These are phyloP conservation scores for Leptomonas pyrrhocoris DNA, from an alignment of 208 protist genomes.

Conservation along the genomic window DNA sequence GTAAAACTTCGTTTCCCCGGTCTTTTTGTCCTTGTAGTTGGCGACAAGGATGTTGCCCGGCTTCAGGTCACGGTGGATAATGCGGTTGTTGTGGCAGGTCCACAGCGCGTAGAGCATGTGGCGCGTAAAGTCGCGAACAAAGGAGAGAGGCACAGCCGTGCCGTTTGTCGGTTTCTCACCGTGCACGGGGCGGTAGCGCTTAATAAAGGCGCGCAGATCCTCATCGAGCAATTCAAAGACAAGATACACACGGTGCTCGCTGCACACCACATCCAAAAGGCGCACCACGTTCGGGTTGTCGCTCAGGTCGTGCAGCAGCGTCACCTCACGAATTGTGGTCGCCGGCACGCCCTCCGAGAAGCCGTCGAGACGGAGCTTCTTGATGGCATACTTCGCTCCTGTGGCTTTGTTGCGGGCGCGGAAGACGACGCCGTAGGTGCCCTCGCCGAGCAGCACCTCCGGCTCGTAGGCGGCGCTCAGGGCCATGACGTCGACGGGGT, in stretches of 20 bases:
- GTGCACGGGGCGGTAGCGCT: conserved; percentile 44
- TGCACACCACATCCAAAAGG: conserved; percentile 96
- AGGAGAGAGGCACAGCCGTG: conserved; percentile 56
- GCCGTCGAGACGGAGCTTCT: conserved; percentile 75
- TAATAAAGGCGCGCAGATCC: conserved; percentile 93
- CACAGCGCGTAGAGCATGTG: conserved; percentile 87
- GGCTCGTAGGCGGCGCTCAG: conserved; percentile 52
- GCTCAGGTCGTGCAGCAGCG: conserved; percentile 88
- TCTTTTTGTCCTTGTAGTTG: conserved; percentile 50
- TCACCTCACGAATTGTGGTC: conserved; percentile 92
- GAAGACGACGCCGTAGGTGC: conserved; percentile 96
- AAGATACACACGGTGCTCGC: conserved; percentile 94
- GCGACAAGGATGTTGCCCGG: conserved; percentile 83
- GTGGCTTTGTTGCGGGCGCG: conserved; percentile 62
- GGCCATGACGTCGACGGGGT: conserved; percentile 53
- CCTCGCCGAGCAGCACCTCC: conserved; percentile 92
- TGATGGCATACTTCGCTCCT: conserved; percentile 75
- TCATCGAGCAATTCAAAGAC: conserved; percentile 97
- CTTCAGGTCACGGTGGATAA: conserved; percentile 92
- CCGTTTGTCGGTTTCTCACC: conserved; percentile 38
- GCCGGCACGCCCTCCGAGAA: conserved; percentile 90
- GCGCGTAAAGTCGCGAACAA: conserved; percentile 77
- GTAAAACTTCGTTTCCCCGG: conserved; percentile 37
- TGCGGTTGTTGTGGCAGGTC: conserved; percentile 85
- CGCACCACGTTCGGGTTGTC: conserved; percentile 92